Evolutionary conservation across 2,329 filamentous ascomycete species (phyloP).

Genomic region (Claviceps monticola): DNA sequence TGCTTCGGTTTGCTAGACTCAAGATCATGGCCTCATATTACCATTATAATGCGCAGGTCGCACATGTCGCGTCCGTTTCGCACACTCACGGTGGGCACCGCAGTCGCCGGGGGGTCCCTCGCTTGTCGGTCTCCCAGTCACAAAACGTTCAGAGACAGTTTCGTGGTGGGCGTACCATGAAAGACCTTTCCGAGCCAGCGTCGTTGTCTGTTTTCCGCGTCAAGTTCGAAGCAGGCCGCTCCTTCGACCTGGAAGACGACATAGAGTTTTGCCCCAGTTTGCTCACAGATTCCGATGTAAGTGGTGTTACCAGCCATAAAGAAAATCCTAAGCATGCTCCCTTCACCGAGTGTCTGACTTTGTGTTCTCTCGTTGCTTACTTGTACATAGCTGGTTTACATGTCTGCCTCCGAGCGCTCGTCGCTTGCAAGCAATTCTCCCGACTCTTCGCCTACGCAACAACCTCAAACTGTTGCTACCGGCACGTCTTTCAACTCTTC

Average conservation of each 20-base stretch:
- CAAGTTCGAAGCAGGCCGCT: constrained; percentile 80
- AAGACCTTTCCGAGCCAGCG: constrained; percentile 70
- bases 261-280: constrained; percentile 89
- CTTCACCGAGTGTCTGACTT: constrained; percentile 16
- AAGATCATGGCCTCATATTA: constrained; percentile 48
- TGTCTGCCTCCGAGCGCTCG: constrained; percentile 85
- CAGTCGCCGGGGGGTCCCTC: constrained; percentile 66
- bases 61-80: constrained; percentile 43
- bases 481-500: constrained; percentile 60
- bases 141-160: constrained; percentile 82
- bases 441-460: constrained; percentile 79
- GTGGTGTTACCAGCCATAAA: constrained; percentile 17
- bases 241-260: constrained; percentile 92
- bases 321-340: background rate
- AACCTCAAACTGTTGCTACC: constrained; percentile 65
- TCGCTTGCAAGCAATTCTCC: constrained; percentile 92
- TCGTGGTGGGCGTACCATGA: constrained; percentile 71
- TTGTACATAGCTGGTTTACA: constrained; percentile 62
- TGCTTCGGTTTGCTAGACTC: no score
- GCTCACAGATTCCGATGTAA: constrained; percentile 86
- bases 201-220: constrained; percentile 66
- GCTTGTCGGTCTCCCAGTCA: constrained; percentile 50
- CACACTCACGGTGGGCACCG: constrained; percentile 66
- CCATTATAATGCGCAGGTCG: constrained; percentile 45
- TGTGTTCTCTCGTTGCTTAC: constrained; percentile 8